phyloP scores from a whole-genome alignment of 148 eudicot genomes.

The Spergularia marina region DNA sequence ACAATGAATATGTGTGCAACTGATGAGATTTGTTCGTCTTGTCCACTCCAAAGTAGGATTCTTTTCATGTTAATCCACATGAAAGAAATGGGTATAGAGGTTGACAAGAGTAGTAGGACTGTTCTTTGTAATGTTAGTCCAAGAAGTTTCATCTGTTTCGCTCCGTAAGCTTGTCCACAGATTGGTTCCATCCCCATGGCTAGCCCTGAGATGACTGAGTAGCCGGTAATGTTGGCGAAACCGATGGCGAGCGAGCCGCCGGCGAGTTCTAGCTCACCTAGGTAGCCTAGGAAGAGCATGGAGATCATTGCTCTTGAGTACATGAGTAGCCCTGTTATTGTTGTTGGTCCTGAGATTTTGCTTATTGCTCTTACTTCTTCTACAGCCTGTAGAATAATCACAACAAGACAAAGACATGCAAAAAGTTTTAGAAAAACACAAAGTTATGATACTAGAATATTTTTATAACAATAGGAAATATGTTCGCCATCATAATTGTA shows the following conservation, averaged over 20 bases:
- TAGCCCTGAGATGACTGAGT: constrained; percentile 85
- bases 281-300: constrained; percentile 91
- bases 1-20: constrained; percentile 60
- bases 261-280: constrained; percentile 84
- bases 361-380: constrained; percentile 81
- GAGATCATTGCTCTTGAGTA: constrained; percentile 94
- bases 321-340: constrained; percentile 66
- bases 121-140: constrained; percentile 83
- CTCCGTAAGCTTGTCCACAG: constrained; percentile 93
- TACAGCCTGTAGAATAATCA: constrained; percentile 42
- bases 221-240: constrained; percentile 94
- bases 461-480: not conserved
- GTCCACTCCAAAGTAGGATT: constrained; percentile 69
- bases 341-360: constrained; percentile 84
- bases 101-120: constrained; percentile 60
- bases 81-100: constrained; percentile 70
- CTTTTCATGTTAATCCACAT: constrained; percentile 79
- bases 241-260: constrained; percentile 89
- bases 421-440: too few species aligned
- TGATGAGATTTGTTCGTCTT: constrained; percentile 65
- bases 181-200: constrained; percentile 99
- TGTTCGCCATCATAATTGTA: not conserved
- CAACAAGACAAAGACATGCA: constrained; percentile 12
- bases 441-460: too few species aligned
- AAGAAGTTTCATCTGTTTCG: constrained; percentile 70